Conservation (phyloP, 139 green algal species). For the Zygnema cylindricum region DNA sequence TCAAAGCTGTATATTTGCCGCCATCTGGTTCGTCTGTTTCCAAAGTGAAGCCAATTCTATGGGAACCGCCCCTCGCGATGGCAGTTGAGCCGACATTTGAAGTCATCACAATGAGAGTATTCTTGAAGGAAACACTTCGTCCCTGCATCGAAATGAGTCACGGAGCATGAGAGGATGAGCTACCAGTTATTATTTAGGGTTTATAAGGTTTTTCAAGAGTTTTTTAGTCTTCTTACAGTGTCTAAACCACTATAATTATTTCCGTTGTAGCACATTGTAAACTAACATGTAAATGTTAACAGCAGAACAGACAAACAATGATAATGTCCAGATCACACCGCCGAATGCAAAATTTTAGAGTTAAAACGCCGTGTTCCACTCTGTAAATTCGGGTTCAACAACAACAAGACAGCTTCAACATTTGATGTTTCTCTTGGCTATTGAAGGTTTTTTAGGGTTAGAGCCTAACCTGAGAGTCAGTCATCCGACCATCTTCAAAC, state of each 20-base stretch:
- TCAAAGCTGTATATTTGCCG: slow-evolving; percentile 69
- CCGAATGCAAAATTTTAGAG: neutral
- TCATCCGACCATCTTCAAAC: slow-evolving; percentile 93
- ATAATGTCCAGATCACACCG: neutral
- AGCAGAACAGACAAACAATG: too few species aligned
- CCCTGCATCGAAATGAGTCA: too few species aligned
- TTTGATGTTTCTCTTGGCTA: neutral
- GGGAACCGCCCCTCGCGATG: slow-evolving; percentile 72
- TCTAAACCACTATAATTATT: too few species aligned
- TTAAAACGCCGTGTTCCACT: neutral
- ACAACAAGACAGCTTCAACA: neutral
- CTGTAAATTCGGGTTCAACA: too few species aligned
- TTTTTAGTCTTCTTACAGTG: too few species aligned
- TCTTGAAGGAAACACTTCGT: slow-evolving; percentile 80
- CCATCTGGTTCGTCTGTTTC: slow-evolving; percentile 55
- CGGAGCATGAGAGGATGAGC: too few species aligned
- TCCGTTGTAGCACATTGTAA: too few species aligned
- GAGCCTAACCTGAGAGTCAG: slow-evolving; percentile 77
- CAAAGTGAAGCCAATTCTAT: slow-evolving; percentile 76
- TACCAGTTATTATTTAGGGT: too few species aligned
- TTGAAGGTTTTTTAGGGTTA: too few species aligned
- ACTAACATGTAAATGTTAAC: too few species aligned
- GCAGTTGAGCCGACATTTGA: slow-evolving; percentile 81
- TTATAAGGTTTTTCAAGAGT: too few species aligned
- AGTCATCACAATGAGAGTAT: slow-evolving; percentile 82